These are phyloP conservation scores for Fusarium devonianum DNA, from an alignment of 2,329 filamentous ascomycete species.

Conservation along the genomic window DNA sequence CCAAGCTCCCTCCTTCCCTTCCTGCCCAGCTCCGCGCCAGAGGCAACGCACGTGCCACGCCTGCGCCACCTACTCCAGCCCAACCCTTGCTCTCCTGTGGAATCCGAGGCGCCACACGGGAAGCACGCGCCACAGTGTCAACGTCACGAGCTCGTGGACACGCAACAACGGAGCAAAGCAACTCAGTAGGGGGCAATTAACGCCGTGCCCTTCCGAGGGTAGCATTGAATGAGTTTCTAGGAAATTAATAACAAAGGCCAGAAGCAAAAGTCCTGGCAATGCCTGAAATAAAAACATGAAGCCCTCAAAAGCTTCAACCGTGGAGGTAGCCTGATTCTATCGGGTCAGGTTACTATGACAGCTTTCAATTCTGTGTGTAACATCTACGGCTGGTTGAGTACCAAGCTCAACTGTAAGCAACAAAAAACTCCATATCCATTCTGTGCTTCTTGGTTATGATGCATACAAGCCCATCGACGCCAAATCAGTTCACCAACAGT, in stretches of 20 bases:
- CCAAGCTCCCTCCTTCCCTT: not conserved
- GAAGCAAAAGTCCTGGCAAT: too few species aligned
- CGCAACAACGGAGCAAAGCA: conserved; percentile 3
- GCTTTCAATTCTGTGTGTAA: too few species aligned
- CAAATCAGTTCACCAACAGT: conserved; percentile 17
- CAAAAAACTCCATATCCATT: conserved; percentile 14
- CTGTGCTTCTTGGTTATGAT: conserved; percentile 13
- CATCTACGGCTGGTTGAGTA: too few species aligned
- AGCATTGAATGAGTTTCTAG: too few species aligned
- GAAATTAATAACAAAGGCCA: too few species aligned
- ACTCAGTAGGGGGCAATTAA: not conserved
- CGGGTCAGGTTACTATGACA: too few species aligned
- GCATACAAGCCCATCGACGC: conserved; percentile 23
- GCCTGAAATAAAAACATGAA: too few species aligned
- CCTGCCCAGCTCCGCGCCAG: conserved; percentile 14
- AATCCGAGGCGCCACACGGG: conserved; percentile 6
- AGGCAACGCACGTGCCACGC: conserved; percentile 32
- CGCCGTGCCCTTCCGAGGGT: too few species aligned
- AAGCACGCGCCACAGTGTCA: conserved; percentile 1
- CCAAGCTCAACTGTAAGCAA: not conserved
- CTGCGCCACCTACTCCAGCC: too few species aligned
- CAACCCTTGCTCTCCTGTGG: not conserved
- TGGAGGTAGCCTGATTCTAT: too few species aligned
- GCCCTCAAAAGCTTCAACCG: too few species aligned
- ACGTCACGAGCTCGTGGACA: conserved; percentile 8